Evolutionary conservation across 495 filamentous ascomycete species (phyloP).

Genomic region (Cairneyella variabilis): DNA sequence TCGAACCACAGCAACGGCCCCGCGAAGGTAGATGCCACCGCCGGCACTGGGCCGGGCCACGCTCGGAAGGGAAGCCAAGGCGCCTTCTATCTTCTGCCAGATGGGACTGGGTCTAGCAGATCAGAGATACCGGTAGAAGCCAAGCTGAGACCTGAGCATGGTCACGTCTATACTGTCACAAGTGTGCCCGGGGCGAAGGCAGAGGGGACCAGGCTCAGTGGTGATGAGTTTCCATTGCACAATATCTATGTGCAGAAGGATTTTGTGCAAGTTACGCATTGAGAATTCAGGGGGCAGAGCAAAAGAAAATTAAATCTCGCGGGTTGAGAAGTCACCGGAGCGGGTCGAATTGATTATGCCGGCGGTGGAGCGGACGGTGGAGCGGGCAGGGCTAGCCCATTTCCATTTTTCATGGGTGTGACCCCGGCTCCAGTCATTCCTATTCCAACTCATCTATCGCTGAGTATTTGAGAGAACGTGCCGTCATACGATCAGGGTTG

Average conservation of each 20-base stretch:
- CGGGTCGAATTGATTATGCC: no score
- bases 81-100: constrained; percentile 3
- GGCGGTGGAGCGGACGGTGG: no score
- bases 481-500: no score
- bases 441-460: no score
- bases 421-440: no score
- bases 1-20: not conserved
- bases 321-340: no score
- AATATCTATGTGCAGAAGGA: constrained; percentile 27
- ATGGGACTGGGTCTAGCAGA: not conserved
- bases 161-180: not conserved
- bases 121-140: not conserved
- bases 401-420: no score
- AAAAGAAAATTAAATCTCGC: no score
- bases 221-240: constrained; percentile 27
- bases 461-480: no score
- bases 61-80: not conserved
- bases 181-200: not conserved
- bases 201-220: constrained; percentile 6
- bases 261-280: constrained; percentile 11
- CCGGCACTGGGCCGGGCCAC: not conserved
- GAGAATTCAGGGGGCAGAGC: no score
- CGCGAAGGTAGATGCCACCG: not conserved
- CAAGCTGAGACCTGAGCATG: constrained; percentile 6
- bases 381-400: no score